Evolutionary conservation across 345 rosid genomes (phyloP), one percentile per base, ranked within the genome.

Genomic region (Abelmoschus esculentus): DNA sequence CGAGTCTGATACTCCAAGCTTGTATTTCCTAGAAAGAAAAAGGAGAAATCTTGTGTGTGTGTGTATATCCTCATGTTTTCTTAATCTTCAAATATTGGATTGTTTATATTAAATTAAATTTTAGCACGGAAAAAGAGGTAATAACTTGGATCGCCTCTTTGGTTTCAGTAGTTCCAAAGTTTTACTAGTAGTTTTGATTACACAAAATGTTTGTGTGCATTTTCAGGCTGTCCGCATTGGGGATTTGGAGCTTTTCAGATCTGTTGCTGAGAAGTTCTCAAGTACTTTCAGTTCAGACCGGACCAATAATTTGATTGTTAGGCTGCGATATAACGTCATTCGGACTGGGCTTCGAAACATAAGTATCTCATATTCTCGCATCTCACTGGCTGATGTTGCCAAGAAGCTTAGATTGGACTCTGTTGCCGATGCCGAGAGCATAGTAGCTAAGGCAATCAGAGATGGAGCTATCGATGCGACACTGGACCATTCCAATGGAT

Each of bases 391-490:
- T 69, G 86, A 85, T 58, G 85, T 83, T 60, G 86, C 89, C 66
- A 81, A 81, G 81, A 83, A 85, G 73, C 72, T 85, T 53, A 82
- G 84, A 15, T 74, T 85, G 74, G 85, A 83, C 80, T 75, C 83
- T 38, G 70, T 85, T 59, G 85, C 85, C 4, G 85, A 85, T 72
- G 89, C 89, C 6, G 85, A 83, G 75, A 85, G 85, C 54, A 79
- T 83, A n/a, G 83, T 80, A 31, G 56, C 86, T 26, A 85, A 85
- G 79, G 84, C 86, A 66, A 82, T 82, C 69, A 69, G 84, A 58
- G 88, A 85, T 74, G 86, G 82, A 55, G 85, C 86, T 18, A 82
- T 85, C 61, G 86, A 85, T 61, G 88, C 88, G 7, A 80, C 83
- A 12, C 10, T 82, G 65, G 86, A 82, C 77, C 88, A 79, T 69